A percentile compares a stretch with the other conserved stretches of the same genome.
Conservation (phyloP, 768 basidiomycete genomes). For the Coprinopsis marcescibilis region DNA sequence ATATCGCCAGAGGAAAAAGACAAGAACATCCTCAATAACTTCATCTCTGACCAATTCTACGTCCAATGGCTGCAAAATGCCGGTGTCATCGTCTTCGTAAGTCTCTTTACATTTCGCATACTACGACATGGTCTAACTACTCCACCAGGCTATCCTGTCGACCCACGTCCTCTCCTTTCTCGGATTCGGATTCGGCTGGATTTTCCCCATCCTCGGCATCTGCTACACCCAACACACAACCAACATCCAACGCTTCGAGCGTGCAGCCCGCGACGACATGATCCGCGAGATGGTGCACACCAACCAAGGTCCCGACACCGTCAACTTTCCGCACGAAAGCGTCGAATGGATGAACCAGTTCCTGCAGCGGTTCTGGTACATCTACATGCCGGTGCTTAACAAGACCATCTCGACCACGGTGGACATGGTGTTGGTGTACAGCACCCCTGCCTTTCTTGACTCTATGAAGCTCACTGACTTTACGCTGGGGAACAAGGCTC, state of each 20-base stretch:
- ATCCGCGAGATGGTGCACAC: conserved; percentile 91
- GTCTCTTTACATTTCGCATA: conserved; percentile 25
- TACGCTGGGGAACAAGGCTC: conserved; percentile 92
- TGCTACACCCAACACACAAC: conserved; percentile 89
- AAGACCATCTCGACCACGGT: conserved; percentile 77
- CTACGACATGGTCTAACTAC: background rate
- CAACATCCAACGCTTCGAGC: conserved; percentile 71
- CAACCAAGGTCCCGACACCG: conserved; percentile 71
- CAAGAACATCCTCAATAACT: conserved; percentile 57
- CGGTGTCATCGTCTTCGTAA: conserved; percentile 73
- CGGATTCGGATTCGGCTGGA: conserved; percentile 85
- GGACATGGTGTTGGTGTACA: conserved; percentile 80
- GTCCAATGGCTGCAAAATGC: conserved; percentile 88
- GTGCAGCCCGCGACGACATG: conserved; percentile 87
- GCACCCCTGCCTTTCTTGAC: conserved; percentile 85
- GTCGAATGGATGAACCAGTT: conserved; percentile 97
- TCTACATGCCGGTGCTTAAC: conserved; percentile 94
- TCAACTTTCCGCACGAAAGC: too few relatives aligned
- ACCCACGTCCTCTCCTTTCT: conserved; percentile 87
- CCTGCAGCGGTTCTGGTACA: conserved; percentile 94
- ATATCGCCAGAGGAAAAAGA: conserved; percentile 63
- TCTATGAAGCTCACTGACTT: conserved; percentile 84
- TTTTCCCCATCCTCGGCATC: conserved; percentile 76
- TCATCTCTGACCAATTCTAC: conserved; percentile 76
- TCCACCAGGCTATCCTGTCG: conserved; percentile 63